Evolutionary conservation across 148 eudicot genomes (phyloP), one percentile per base, ranked within the genome.

Genomic region (Arbutus unedo): DNA sequence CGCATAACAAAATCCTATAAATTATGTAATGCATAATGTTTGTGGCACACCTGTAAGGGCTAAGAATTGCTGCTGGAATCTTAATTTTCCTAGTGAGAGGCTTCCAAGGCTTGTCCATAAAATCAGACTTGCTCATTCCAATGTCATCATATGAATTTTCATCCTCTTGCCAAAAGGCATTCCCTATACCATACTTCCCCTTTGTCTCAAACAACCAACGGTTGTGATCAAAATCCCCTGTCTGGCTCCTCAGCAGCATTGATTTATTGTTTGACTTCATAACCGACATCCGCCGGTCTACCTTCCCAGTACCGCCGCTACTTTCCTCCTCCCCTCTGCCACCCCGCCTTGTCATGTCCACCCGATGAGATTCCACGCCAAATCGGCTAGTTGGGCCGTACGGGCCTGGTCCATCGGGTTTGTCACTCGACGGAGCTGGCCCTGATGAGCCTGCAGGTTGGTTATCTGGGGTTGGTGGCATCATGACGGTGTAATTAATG

Each of bases 401-500:
- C 0, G 66, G 75, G 6, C 82, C 66, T 1, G 85, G 83, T 43
- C 86, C 88, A 14, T 89, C 87, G 2, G 90, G 87, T 77, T 89
- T 89, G 49, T 85, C 88, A 0, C 82, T 78, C 0, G 85, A 9
- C 11, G 43, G 79, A 21, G 76, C 48, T 3, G 77, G 38, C 2
- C 70, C 71, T 1, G 81, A 50, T 31, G 72, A 51, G 53, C 74
- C 82, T 45, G 85, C 89, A 1, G 92, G 93, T 74, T 92, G 93
- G 77, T 94, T 95, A 76, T 95, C 98, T 8, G 97, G 98, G 3
- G 98, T 93, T 50, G 98, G 93, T 3, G 98, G 98, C 98, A 93
- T 89, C 77, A 91, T 74, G 44, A 94, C 95, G 0, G 97, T 93
- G 68, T 91, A 93, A 51, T 94, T 89, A 11, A 82, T 85, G 79